Evolutionary conservation across 495 filamentous ascomycete species (phyloP), one percentile per base, ranked within the genome.

Genomic region (Hyphodiscus hymeniophilus): DNA sequence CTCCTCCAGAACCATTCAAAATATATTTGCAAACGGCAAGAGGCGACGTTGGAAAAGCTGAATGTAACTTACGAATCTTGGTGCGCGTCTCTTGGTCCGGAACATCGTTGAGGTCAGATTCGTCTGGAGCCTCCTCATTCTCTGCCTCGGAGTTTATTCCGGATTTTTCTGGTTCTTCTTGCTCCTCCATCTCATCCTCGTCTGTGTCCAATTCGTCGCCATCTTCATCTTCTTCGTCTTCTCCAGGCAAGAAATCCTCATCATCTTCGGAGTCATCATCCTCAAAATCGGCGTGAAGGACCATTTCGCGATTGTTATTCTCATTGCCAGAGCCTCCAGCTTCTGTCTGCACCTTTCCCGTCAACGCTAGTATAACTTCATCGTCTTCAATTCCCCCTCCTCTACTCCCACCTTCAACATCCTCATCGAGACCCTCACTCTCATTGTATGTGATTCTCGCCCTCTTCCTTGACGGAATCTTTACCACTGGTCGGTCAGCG

Each of bases 381-480:
- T 54, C 34, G 12, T 48, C 36, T 12, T 59, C 55, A 13, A n/a
- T n/a, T 31, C 42, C 20, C 48, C 36, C 15, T 48, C 48, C 12
- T 30, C 42, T 8, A 26, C 48, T 16, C 17, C 33, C 11, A 38
- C 26, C 34, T 50, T 26, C 6, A 48, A 23, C n/a, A n/a, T n/a
- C n/a, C 5, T 50, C 47, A 2, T 52, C 46, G 8, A 35, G 51
- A 12, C 48, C 50, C 21, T 49, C 53, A 3, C 50, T 54, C 40
- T 64, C 59, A 33, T 65, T 48, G 40, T 75, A 65, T 18, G 56
- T 66, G 24, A 85, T 70, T 36, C 81, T 73, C 32, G 68, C 66
- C 45, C 84, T 79, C 63, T 94, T 95, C 44, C 80, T 71, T 3
- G 89, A 80, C 2, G 88, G 89, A 31, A 94, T 91, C 3, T 71